phyloP scores from a whole-genome alignment of 495 filamentous ascomycete species.

The Neurospora discreta region DNA sequence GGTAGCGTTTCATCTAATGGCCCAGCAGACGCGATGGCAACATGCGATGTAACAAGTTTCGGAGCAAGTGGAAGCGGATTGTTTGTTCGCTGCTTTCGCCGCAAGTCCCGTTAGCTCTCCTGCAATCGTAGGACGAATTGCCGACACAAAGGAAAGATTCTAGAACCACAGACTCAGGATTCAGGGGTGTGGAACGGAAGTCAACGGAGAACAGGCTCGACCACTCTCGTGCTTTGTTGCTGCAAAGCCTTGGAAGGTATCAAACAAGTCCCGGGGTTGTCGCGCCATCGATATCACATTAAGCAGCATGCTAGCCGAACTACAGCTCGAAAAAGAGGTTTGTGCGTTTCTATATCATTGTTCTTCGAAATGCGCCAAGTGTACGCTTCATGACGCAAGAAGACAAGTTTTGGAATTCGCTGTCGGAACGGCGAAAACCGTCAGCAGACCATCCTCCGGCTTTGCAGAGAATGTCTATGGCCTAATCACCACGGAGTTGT shows the following conservation, averaged over 20 bases:
- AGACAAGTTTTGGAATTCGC: neutral
- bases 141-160: constrained; percentile 7
- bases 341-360: neutral
- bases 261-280: neutral
- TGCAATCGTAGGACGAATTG: neutral
- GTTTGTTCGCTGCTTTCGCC: neutral
- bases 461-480: neutral
- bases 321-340: neutral
- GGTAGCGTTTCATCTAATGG: constrained; percentile 19
- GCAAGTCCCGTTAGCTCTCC: neutral
- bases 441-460: neutral
- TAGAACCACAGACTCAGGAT: constrained; percentile 5
- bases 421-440: neutral
- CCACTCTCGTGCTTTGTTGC: neutral
- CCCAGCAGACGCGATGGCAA: constrained; percentile 19
- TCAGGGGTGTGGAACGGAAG: neutral
- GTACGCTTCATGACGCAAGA: neutral
- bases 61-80: constrained; percentile 1
- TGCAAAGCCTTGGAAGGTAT: neutral
- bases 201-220: neutral
- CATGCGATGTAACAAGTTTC: constrained; percentile 22
- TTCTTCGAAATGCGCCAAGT: neutral
- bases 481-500: neutral
- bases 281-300: neutral
- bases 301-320: neutral